Conservation (phyloP, 169 alveolate genomes). For the Plasmodium fragile region DNA sequence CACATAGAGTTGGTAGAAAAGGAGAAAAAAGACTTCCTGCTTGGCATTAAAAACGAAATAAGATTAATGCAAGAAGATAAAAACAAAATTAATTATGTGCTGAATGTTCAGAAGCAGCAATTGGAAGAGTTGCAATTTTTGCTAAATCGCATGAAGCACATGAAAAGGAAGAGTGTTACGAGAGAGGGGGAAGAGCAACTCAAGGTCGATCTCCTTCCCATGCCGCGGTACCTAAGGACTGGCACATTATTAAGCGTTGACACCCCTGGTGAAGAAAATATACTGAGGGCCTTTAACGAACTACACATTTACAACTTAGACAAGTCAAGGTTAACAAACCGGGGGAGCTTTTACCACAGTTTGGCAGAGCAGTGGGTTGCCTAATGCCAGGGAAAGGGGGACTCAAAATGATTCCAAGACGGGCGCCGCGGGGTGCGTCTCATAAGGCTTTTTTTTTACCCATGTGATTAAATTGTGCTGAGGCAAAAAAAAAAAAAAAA, state of each 20-base stretch:
- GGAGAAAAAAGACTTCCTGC: slow-evolving; percentile 35
- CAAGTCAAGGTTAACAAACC: neutral
- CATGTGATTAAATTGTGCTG: neutral
- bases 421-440: neutral
- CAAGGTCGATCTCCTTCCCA: neutral
- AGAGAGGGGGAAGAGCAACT: neutral
- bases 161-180: neutral
- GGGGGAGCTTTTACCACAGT: slow-evolving; percentile 40
- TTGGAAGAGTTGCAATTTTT: slow-evolving; percentile 39
- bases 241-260: slow-evolving; percentile 7
- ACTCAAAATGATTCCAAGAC: neutral
- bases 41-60: slow-evolving; percentile 50
- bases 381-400: neutral
- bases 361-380: slow-evolving; percentile 70
- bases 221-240: slow-evolving; percentile 46
- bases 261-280: slow-evolving; percentile 1
- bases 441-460: neutral
- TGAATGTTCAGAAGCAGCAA: slow-evolving; percentile 68
- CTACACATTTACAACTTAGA: slow-evolving; percentile 34
- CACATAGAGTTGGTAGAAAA: slow-evolving; percentile 38
- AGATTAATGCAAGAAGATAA: slow-evolving; percentile 52
- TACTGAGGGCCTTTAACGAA: slow-evolving; percentile 4
- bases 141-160: slow-evolving; percentile 23
- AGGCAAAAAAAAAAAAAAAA: neutral
- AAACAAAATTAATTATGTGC: slow-evolving; percentile 38